Base-by-base conservation (phyloP, 306 rosid genomes). In the Gastrolobium villosum region DNA sequence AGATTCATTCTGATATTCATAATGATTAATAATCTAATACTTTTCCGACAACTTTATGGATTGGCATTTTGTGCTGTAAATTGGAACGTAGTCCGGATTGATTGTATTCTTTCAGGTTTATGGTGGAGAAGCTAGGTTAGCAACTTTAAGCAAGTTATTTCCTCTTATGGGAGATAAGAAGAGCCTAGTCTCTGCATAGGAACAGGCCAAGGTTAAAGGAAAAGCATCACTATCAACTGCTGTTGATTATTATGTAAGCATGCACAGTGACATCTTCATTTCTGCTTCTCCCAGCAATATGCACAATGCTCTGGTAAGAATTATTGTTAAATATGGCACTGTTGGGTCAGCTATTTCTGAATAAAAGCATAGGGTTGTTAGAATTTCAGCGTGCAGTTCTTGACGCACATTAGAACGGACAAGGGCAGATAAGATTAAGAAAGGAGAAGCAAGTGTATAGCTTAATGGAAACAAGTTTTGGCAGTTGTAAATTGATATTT, bases 211-310 rank as follows among this genome's bases (percentile, higher is more conserved):
- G 81, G 92, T 91, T 68, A 86, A 84, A 77, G 98, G 97, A 76
- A 95, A 91, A 90, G 98, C 99, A 39, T 95, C 99, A 48, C 76
- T 93, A 54, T 81, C 88, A 55, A 98, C 99, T 45, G 98, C 99
- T 1, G 84, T 93, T 20, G 99, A 93, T 80, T 95, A 95, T 84
- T 88, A 91, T 30, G 94, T 95, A 46, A 84, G 98, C 94, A 81
- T 95, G 99, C 98, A 89, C 71, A 95, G 99, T 65, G 93, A 93
- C 82, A 89, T 95, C 82, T 95, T 95, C 67, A 72, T 95, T 74
- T 95, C 99, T 54, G 99, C 99, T 88, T 95, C 99, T 84, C 99
- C 99, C 0, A 98, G 99, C 83, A 95, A 95, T 71, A 95, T 95
- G 99, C 99, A 95, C 90, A 95, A 95, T 82, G 99, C 99, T 53